Evolutionary conservation across 176 grass and related monocot species (phyloP).

Genomic region (Cymbopogon citratus): DNA sequence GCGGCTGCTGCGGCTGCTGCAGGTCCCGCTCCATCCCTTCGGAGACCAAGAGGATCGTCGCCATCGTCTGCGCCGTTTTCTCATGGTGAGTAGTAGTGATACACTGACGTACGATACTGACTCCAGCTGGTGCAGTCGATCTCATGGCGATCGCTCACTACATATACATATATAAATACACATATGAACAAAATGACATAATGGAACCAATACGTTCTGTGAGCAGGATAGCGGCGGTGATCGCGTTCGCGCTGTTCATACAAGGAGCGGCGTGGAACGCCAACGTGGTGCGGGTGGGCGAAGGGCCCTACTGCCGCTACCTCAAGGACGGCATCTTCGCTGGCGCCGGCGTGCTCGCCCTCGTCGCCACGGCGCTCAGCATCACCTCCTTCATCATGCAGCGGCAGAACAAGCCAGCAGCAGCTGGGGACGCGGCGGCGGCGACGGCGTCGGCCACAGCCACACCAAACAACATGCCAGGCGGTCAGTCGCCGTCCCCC

Average conservation of each 20-base stretch:
- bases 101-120: no score
- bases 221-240: slow-evolving; percentile 20
- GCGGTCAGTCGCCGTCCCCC: background rate
- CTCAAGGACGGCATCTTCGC: slow-evolving; percentile 28
- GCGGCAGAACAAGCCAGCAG: background rate
- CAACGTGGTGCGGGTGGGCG: background rate
- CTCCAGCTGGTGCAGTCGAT: no score
- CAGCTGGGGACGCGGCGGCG: background rate
- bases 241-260: slow-evolving; percentile 8
- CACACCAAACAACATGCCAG: background rate
- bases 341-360: slow-evolving; percentile 7
- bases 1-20: slow-evolving; percentile 37
- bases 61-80: slow-evolving; percentile 14
- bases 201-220: background rate
- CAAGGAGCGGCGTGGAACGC: background rate
- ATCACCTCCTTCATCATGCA: slow-evolving; percentile 24
- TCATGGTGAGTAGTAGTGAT: slow-evolving; percentile 21
- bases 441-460: background rate
- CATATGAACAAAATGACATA: background rate
- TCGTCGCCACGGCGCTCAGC: slow-evolving; percentile 16
- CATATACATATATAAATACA: no score
- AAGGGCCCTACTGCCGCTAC: background rate
- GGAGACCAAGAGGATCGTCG: slow-evolving; percentile 4
- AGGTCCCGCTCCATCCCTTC: slow-evolving; percentile 1
- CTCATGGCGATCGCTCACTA: no score